These are phyloP conservation scores for Benincasa hispida DNA, from an alignment of 306 rosid species.

Conservation along the genomic window DNA sequence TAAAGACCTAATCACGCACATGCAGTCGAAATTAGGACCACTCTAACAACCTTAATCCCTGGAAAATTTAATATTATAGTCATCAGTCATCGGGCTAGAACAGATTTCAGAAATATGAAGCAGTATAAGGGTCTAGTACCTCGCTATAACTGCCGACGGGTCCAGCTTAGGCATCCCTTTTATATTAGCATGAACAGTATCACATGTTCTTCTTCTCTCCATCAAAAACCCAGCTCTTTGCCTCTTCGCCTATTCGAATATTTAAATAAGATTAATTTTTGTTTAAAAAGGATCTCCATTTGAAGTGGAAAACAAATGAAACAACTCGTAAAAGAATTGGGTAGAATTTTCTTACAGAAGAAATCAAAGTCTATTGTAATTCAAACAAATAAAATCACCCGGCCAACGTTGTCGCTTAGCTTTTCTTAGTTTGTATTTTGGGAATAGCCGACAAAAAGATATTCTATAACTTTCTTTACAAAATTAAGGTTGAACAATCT, in stretches of 20 bases:
- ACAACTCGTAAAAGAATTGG: not conserved
- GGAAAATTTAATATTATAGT: not conserved
- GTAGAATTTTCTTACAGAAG: not conserved
- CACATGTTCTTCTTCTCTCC: constrained; percentile 2
- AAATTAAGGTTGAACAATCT: not conserved
- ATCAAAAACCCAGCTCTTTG: constrained; percentile 10
- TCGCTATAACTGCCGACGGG: constrained; percentile 6
- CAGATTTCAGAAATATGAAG: not conserved
- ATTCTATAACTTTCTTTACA: not conserved
- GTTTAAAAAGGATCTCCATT: not conserved
- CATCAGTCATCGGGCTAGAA: too few species aligned
- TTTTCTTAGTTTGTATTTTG: not conserved
- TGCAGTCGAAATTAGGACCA: not conserved
- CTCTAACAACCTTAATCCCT: not conserved
- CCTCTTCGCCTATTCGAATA: constrained; percentile 5
- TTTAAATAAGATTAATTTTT: not conserved
- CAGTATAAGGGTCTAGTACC: not conserved
- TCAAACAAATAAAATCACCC: not conserved
- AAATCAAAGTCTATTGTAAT: not conserved
- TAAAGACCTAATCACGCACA: not conserved
- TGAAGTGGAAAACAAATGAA: not conserved
- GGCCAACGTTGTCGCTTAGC: not conserved
- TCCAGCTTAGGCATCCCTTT: not conserved
- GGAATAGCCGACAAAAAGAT: not conserved
- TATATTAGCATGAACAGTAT: not conserved